phyloP scores from a whole-genome alignment of 140 eudicot species.

The Cichorium intybus region DNA sequence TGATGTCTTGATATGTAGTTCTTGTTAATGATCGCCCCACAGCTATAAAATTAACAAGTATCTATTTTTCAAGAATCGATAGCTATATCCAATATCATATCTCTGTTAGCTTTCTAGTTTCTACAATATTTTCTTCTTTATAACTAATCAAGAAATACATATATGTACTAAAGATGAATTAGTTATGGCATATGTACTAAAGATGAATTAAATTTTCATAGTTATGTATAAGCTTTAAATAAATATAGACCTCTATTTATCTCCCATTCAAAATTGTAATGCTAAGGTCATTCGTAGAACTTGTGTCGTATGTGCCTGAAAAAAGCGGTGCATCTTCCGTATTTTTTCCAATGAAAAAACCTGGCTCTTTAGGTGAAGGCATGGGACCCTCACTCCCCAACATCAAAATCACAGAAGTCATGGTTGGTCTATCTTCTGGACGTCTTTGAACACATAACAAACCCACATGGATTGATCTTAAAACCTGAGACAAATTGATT shows the following conservation, averaged over 20 bases:
- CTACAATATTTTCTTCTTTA: too few relatives aligned
- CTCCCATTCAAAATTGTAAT: conserved; percentile 5
- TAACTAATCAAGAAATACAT: not conserved
- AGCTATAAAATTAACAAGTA: not conserved
- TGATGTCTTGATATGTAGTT: too few relatives aligned
- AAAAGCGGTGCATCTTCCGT: not conserved
- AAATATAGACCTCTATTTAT: not conserved
- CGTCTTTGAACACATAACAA: conserved; percentile 47
- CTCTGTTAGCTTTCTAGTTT: too few relatives aligned
- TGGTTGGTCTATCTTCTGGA: conserved; percentile 50
- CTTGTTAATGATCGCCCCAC: not conserved
- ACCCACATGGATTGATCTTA: conserved; percentile 47
- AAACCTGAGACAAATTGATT: conserved; percentile 14
- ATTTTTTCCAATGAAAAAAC: conserved; percentile 30
- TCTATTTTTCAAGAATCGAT: not conserved
- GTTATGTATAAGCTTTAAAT: not conserved
- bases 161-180: too few relatives aligned
- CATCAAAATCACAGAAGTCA: conserved; percentile 47
- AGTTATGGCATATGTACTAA: not conserved
- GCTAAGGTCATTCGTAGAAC: not conserved
- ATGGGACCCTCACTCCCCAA: conserved; percentile 35
- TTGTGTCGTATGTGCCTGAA: not conserved
- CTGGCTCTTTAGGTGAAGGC: conserved; percentile 38
- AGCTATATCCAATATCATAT: too few relatives aligned
- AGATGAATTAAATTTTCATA: not conserved